Evolutionary conservation across 148 eudicot species (phyloP).

Genomic region (Selenicereus undatus): DNA sequence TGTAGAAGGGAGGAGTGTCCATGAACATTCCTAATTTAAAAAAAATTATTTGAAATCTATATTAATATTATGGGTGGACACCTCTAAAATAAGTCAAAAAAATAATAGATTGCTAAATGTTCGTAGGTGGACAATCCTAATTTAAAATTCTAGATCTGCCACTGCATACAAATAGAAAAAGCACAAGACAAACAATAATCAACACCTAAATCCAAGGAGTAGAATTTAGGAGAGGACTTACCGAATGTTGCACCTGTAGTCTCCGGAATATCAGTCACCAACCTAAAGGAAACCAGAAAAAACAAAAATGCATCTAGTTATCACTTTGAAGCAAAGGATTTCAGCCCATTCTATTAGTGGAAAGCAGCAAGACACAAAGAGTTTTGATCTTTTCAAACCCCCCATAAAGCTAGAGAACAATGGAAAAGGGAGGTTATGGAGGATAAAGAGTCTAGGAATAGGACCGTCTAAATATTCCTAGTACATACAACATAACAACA

Average conservation of each 20-base stretch:
- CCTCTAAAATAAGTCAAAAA: too few species aligned
- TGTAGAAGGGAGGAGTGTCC: too few species aligned
- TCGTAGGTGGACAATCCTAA: too few species aligned
- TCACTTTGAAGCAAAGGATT: background rate
- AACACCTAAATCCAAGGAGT: background rate
- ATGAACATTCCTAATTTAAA: too few species aligned
- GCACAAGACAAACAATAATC: too few species aligned
- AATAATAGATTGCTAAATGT: too few species aligned
- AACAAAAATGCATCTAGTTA: slow-evolving; percentile 7
- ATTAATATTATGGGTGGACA: too few species aligned
- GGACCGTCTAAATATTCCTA: background rate
- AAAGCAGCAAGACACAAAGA: background rate
- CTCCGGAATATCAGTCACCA: slow-evolving; percentile 61
- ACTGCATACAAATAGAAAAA: too few species aligned
- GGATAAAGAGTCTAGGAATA: background rate
- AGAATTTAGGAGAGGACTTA: slow-evolving; percentile 22
- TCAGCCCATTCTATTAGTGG: background rate
- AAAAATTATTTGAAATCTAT: too few species aligned
- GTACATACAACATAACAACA: background rate
- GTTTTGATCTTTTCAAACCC: background rate
- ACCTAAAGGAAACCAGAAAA: slow-evolving; percentile 13
- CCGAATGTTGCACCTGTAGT: slow-evolving; percentile 56
- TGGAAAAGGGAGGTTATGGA: too few species aligned
- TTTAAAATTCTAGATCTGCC: too few species aligned
- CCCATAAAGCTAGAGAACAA: too few species aligned